Percentiles rank a stretch among this genome's conserved stretches.
Evolutionary conservation across 2,329 filamentous ascomycete genomes (phyloP).

Genomic region (Ophiocordyceps camponoti-saundersi): DNA sequence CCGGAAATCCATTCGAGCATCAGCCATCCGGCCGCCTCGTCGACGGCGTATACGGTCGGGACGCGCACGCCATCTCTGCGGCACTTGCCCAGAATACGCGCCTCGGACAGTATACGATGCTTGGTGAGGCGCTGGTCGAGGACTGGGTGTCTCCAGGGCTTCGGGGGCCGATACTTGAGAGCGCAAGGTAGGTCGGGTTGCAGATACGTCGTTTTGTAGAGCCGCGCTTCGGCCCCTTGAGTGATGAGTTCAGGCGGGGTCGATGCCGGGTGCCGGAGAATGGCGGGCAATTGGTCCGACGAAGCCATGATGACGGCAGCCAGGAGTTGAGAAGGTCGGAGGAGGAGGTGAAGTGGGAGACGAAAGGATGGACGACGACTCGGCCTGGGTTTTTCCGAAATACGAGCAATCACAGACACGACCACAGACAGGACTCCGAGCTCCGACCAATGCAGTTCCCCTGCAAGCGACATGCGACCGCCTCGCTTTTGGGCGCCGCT

Average conservation of each 20-base stretch:
- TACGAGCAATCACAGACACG: neutral
- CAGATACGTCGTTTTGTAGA: constrained; percentile 78
- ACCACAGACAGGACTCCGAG: neutral
- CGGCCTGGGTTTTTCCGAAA: neutral
- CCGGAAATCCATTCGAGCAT: constrained; percentile 77
- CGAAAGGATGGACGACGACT: neutral
- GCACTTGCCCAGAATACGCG: constrained; percentile 67
- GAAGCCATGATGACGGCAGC: constrained; percentile 1
- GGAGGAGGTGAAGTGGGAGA: neutral
- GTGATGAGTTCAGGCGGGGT: constrained; percentile 54
- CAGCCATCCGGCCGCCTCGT: constrained; percentile 51
- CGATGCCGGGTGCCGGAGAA: constrained; percentile 46
- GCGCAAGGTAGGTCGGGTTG: constrained; percentile 50
- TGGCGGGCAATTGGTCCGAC: constrained; percentile 34
- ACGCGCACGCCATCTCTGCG: constrained; percentile 64
- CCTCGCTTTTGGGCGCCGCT: neutral
- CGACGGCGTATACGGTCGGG: constrained; percentile 59
- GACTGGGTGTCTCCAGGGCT: constrained; percentile 78
- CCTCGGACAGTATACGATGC: constrained; percentile 76
- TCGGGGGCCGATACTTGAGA: constrained; percentile 80
- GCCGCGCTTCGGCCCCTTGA: constrained; percentile 88
- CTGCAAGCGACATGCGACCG: neutral
- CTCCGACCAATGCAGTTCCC: neutral
- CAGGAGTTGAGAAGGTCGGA: neutral
- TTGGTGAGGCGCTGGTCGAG: constrained; percentile 79